Base-by-base conservation (phyloP, 2,329 filamentous ascomycete genomes). In the Penicillium expansum region DNA sequence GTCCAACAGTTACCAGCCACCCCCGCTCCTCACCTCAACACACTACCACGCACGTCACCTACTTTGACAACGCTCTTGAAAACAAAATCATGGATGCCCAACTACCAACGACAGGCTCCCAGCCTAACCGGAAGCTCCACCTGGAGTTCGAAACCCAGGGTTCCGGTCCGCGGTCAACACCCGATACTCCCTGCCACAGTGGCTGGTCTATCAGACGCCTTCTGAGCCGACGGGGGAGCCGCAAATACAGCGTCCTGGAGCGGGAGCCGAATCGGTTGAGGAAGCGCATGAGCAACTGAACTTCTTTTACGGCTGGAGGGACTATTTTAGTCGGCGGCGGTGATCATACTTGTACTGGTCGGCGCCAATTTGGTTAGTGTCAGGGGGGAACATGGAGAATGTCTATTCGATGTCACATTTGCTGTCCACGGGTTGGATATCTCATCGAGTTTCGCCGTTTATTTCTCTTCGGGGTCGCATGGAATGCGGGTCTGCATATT, bases 251-350 rank as follows among this genome's bases (percentile, higher is more conserved):
- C 20, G 59, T 67, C 5, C 33, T 67, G 35, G 64, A 67, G 29
- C 59, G 64, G 22, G 62, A 67, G 48, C 62, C 64, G 33, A 67
- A 67, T 62, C 62, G 64, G 24, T 27, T 67, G 48, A 49, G 62
- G 42, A 67, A 67, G 62, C 63, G 64, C 55, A 56, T 59, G 52
- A 59, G 53, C 50, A 29, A 50, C 27, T 62, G 44, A 65, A 30
- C 11, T 27, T 29, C 39, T 32, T 35, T 13, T 8, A 16, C 9
- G 7, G 24, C 18, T 27, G 11, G 24, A 43, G 16, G 3, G 10
- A 43, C n/a, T 4, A 16, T 38, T 0, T 29, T 11, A 18, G n/a
- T 30, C 29, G 48, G 10, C 10, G 22, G 14, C 14, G 27, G 6
- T 24, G 22, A 11, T 37, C 1, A 13, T 8, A 11, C 14, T n/a